Percentiles rank a stretch among this genome's conserved stretches.
phyloP scores from a whole-genome alignment of 2,329 filamentous ascomycete species.

The Fusarium verticillioides region DNA sequence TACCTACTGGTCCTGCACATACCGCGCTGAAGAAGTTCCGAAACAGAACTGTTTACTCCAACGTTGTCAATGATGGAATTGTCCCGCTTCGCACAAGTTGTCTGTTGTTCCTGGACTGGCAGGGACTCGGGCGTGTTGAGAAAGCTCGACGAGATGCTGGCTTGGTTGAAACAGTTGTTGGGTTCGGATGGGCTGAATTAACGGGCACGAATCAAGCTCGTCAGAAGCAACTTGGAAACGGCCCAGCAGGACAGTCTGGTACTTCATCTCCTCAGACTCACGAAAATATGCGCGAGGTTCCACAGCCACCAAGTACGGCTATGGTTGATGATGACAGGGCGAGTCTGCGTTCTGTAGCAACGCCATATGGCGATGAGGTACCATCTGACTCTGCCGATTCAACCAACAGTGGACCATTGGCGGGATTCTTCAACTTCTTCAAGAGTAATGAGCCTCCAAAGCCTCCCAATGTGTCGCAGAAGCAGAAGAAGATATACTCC shows the following conservation, averaged over 20 bases:
- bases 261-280: conserved; percentile 49
- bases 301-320: conserved; percentile 74
- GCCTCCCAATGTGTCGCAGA: conserved; percentile 61
- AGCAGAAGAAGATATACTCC: conserved; percentile 77
- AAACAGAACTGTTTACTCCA: conserved; percentile 93
- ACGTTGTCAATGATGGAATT: conserved; percentile 97
- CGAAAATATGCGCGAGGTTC: conserved; percentile 68
- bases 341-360: conserved; percentile 62
- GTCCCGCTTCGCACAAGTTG: conserved; percentile 95
- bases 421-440: conserved; percentile 79
- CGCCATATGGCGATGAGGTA: conserved; percentile 42
- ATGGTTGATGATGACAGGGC: conserved; percentile 74
- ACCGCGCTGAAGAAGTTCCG: conserved; percentile 86
- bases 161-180: conserved; percentile 89
- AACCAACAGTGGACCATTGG: conserved; percentile 62
- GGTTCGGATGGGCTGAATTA: conserved; percentile 94
- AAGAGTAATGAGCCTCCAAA: conserved; percentile 66
- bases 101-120: conserved; percentile 96
- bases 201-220: conserved; percentile 73
- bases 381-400: conserved; percentile 45
- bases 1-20: conserved; percentile 92
- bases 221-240: conserved; percentile 55
- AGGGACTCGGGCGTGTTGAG: conserved; percentile 90
- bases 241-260: conserved; percentile 48
- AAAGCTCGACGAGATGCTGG: conserved; percentile 94